A percentile compares a stretch with the other conserved stretches of the same genome.
These are phyloP conservation scores for Solanum clarkiae DNA, from an alignment of 257 asterid species.

Conservation along the genomic window DNA sequence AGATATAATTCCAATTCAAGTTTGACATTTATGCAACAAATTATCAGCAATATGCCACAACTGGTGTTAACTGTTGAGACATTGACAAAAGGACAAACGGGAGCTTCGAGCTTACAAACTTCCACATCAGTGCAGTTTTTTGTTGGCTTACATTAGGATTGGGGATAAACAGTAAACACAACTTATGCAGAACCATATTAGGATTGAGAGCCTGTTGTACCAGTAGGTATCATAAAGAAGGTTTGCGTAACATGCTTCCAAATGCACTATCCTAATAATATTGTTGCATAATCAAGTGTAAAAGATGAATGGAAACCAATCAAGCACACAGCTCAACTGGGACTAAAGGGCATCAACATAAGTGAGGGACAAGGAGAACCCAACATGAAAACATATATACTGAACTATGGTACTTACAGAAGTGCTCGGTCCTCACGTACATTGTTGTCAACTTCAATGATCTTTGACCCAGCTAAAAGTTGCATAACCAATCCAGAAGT, in stretches of 20 bases:
- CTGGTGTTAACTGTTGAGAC: not conserved
- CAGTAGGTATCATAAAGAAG: not conserved
- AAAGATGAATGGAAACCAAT: not conserved
- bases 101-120: not conserved
- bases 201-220: not conserved
- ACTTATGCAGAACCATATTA: not conserved
- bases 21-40: not conserved
- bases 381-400: not conserved
- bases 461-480: slow-evolving; percentile 72
- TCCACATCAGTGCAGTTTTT: not conserved
- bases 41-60: not conserved
- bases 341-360: not conserved
- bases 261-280: not conserved
- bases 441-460: slow-evolving; percentile 76
- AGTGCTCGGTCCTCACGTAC: slow-evolving; percentile 83
- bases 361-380: not conserved
- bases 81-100: not conserved
- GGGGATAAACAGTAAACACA: not conserved
- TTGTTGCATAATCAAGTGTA: not conserved
- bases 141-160: not conserved
- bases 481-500: slow-evolving; percentile 84
- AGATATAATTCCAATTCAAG: not conserved
- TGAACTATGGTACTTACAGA: slow-evolving; percentile 35
- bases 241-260: not conserved
- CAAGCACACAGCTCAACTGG: not conserved